phyloP scores from a whole-genome alignment of 495 filamentous ascomycete genomes.

The Diplogelasinospora grovesii region DNA sequence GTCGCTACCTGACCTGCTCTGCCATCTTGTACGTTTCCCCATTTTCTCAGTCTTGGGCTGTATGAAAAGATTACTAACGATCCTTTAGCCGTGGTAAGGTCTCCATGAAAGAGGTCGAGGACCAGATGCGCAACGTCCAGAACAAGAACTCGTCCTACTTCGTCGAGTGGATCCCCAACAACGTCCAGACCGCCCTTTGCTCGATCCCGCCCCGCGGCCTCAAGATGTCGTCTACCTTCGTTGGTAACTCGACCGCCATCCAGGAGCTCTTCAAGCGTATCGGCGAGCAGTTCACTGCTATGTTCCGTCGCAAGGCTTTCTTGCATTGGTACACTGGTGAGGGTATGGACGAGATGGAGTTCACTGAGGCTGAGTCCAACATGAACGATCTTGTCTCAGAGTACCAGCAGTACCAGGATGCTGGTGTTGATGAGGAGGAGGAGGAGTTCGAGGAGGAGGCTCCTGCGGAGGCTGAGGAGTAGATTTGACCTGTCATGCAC shows the following conservation, averaged over 20 bases:
- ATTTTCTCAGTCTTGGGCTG: constrained; percentile 1
- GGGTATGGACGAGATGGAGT: constrained; percentile 99
- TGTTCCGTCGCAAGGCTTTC: constrained; percentile 99
- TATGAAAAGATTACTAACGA: too few species aligned
- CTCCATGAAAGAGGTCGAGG: constrained; percentile 99
- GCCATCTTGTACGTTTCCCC: constrained; percentile 69
- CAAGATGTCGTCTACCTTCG: constrained; percentile 99
- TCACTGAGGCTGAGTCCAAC: constrained; percentile 99
- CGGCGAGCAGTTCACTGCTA: constrained; percentile 98
- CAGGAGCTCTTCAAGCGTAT: constrained; percentile 99
- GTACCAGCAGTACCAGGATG: constrained; percentile 99
- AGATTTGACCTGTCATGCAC: constrained; percentile 12
- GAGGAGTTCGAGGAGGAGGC: constrained; percentile 59
- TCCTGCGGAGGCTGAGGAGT: constrained; percentile 48
- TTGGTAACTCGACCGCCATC: constrained; percentile 99
- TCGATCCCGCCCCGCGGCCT: constrained; percentile 96
- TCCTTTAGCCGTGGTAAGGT: constrained; percentile 83
- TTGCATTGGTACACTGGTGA: constrained; percentile 99
- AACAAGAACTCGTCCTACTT: constrained; percentile 99
- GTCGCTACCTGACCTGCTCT: constrained; percentile 98
- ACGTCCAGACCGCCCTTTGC: constrained; percentile 99
- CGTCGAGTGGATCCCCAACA: constrained; percentile 99
- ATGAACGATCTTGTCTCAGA: constrained; percentile 99
- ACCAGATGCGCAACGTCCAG: constrained; percentile 99
- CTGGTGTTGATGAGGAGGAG: constrained; percentile 69